These are phyloP conservation scores for Leishmania tarentolae DNA, from an alignment of 208 protist species.

Conservation along the genomic window DNA sequence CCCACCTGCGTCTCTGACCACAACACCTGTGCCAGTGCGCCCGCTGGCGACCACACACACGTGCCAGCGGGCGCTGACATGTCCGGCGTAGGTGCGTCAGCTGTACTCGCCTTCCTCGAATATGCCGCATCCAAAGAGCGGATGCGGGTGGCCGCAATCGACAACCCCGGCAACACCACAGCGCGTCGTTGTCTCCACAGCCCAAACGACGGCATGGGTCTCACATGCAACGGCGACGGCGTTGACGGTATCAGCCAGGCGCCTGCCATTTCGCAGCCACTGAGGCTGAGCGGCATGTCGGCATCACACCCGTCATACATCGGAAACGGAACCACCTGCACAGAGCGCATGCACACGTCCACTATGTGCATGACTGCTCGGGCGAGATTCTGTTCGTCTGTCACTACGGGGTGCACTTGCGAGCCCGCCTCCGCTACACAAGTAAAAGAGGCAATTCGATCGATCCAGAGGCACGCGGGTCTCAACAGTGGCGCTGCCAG, in stretches of 20 bases:
- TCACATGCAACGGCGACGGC: constrained; percentile 13
- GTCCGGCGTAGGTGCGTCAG: neutral
- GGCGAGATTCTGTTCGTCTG: neutral
- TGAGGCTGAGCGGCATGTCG: constrained; percentile 3
- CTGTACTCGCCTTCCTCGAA: neutral
- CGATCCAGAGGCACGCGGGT: constrained; percentile 17
- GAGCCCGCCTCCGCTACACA: neutral
- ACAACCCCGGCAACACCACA: constrained; percentile 42
- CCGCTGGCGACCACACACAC: constrained; percentile 21
- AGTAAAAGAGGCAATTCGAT: neutral
- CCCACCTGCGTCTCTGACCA: constrained; percentile 12
- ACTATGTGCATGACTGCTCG: constrained; percentile 15
- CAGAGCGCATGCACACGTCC: constrained; percentile 10
- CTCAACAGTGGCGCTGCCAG: constrained; percentile 13
- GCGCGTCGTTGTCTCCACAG: constrained; percentile 10
- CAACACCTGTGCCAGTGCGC: neutral
- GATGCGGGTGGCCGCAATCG: constrained; percentile 45
- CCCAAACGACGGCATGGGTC: neutral
- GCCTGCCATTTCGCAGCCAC: constrained; percentile 18
- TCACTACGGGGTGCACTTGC: neutral
- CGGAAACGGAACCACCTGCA: constrained; percentile 30
- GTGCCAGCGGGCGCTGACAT: constrained; percentile 21
- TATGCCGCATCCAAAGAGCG: constrained; percentile 10
- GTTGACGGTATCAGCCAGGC: constrained; percentile 25
- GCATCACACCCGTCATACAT: constrained; percentile 27